A percentile compares a stretch with the other conserved stretches of the same genome.
Conservation (phyloP, 2,329 filamentous ascomycete species). For the Penicillium decumbens region DNA sequence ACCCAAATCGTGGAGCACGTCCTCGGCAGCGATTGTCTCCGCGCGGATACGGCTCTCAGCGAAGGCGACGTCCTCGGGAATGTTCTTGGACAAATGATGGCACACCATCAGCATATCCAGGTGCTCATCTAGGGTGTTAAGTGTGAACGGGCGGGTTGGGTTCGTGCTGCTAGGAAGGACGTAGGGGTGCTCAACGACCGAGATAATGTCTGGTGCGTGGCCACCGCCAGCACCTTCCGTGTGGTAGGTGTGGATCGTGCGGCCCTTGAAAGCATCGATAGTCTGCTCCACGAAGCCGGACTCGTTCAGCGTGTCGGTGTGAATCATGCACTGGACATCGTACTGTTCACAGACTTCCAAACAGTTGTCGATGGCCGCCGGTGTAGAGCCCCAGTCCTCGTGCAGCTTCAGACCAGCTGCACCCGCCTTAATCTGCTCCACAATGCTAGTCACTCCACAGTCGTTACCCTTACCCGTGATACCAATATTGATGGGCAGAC, state of each 20-base stretch:
- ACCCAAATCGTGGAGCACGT: conserved; percentile 89
- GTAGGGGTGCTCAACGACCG: conserved; percentile 80
- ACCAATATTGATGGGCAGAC: conserved; percentile 77
- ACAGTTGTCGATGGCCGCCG: conserved; percentile 85
- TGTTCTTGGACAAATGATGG: conserved; percentile 87
- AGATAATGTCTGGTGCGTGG: conserved; percentile 94
- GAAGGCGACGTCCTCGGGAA: conserved; percentile 92
- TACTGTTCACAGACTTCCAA: conserved; percentile 80
- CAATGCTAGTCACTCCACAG: conserved; percentile 62
- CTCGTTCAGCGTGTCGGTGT: conserved; percentile 94
- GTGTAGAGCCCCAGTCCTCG: conserved; percentile 93
- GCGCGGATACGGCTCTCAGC: conserved; percentile 90
- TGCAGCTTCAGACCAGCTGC: conserved; percentile 90
- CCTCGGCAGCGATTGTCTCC: conserved; percentile 94
- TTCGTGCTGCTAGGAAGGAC: conserved; percentile 89
- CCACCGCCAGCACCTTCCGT: conserved; percentile 93
- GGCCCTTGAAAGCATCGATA: conserved; percentile 74
- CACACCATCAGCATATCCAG: conserved; percentile 99
- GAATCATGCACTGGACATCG: conserved; percentile 89
- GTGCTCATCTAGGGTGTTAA: conserved; percentile 92
- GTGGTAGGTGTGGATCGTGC: conserved; percentile 94
- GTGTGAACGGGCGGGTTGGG: conserved; percentile 83
- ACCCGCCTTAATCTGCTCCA: conserved; percentile 76
- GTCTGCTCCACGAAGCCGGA: conserved; percentile 95
- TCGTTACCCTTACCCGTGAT: conserved; percentile 96